Conservation (phyloP, 2,329 filamentous ascomycete genomes). For the Ilyonectria sp. region DNA sequence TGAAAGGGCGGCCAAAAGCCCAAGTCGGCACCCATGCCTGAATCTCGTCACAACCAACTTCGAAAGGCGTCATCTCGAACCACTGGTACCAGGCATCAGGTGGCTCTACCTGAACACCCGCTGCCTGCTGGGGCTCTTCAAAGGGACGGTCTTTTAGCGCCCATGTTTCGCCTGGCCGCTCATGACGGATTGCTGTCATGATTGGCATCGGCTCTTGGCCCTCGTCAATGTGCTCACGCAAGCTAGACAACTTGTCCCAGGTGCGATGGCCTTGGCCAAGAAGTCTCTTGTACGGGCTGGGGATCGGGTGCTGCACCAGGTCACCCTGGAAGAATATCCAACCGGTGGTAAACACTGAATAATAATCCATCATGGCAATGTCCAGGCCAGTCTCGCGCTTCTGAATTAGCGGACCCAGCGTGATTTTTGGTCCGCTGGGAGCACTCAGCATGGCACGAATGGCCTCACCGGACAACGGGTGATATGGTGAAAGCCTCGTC, state of each 20-base stretch:
- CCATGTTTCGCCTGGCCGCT: constrained; percentile 22
- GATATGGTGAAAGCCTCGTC: constrained; percentile 21
- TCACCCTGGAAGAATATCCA: constrained; percentile 32
- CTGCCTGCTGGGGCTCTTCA: constrained; percentile 20
- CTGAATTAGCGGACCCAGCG: constrained; percentile 25
- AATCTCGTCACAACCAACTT: constrained; percentile 28
- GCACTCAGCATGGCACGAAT: constrained; percentile 26
- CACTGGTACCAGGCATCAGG: constrained; percentile 30
- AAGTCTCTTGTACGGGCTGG: not conserved
- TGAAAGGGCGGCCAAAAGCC: constrained; percentile 28
- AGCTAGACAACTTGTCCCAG: constrained; percentile 23
- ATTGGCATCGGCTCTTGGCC: constrained; percentile 24
- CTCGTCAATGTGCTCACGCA: constrained; percentile 20
- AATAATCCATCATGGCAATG: constrained; percentile 27
- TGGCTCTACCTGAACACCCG: constrained; percentile 8
- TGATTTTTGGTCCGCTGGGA: constrained; percentile 23
- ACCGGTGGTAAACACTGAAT: constrained; percentile 24
- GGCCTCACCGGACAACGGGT: constrained; percentile 27
- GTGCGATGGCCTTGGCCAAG: constrained; percentile 12
- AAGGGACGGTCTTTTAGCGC: constrained; percentile 19
- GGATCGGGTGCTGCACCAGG: constrained; percentile 7
- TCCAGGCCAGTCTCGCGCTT: constrained; percentile 20
- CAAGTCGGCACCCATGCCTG: constrained; percentile 30
- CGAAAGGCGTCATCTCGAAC: constrained; percentile 31
- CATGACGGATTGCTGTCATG: constrained; percentile 27